These are phyloP conservation scores for Domatiomyces catenatus DNA, from an alignment of 2,329 filamentous ascomycete species.

Conservation along the genomic window DNA sequence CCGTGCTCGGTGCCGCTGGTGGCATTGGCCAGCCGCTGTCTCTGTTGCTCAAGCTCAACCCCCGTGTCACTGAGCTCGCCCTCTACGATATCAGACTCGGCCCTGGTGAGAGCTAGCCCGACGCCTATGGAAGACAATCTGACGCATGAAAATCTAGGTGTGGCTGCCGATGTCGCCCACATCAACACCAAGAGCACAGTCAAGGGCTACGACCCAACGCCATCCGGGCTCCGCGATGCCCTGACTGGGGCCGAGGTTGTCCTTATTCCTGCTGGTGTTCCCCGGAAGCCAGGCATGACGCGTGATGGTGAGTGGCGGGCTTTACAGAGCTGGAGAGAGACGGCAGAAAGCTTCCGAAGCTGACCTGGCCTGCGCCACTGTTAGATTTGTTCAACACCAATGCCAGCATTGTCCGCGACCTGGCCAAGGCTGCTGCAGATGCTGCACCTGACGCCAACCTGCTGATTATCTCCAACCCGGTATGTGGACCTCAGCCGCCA, in stretches of 20 bases:
- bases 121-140: neutral
- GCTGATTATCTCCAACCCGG: slow-evolving; percentile 95
- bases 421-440: slow-evolving; percentile 86
- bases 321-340: neutral
- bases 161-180: slow-evolving; percentile 94
- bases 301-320: slow-evolving; percentile 51
- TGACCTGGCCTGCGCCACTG: slow-evolving; percentile 3
- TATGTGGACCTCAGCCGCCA: slow-evolving; percentile 23
- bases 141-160: slow-evolving; percentile 43
- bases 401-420: slow-evolving; percentile 95
- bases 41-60: slow-evolving; percentile 96
- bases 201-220: slow-evolving; percentile 69
- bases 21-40: slow-evolving; percentile 98
- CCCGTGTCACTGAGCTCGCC: slow-evolving; percentile 78
- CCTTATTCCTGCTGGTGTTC: slow-evolving; percentile 94
- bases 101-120: slow-evolving; percentile 51
- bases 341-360: neutral
- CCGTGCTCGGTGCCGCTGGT: slow-evolving; percentile 89
- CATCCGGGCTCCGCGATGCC: slow-evolving; percentile 58
- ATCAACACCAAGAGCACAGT: slow-evolving; percentile 98
- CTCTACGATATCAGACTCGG: slow-evolving; percentile 95
- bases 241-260: slow-evolving; percentile 85
- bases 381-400: slow-evolving; percentile 99
- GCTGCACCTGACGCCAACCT: slow-evolving; percentile 83
- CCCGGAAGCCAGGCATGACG: slow-evolving; percentile 98